Evolutionary conservation across 2,329 filamentous ascomycete genomes (phyloP).

Genomic region (Pleomassaria siparia): DNA sequence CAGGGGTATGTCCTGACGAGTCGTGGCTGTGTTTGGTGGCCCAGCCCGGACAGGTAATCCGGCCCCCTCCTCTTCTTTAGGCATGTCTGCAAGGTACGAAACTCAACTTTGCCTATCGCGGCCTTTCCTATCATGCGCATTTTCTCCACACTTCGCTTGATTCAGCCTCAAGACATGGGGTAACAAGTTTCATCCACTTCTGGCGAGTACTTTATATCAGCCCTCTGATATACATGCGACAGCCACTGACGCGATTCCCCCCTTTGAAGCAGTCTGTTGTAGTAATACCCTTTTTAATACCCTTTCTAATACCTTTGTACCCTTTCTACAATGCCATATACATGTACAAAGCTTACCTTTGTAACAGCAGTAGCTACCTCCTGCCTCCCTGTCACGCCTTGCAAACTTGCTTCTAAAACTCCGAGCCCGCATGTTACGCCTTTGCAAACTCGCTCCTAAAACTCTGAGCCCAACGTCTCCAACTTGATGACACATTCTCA

Average conservation of each 20-base stretch:
- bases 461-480: not conserved
- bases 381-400: too few relatives aligned
- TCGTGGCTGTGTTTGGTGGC: not conserved
- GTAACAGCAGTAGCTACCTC: too few relatives aligned
- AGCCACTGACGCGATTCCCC: not conserved
- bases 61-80: not conserved
- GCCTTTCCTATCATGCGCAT: not conserved
- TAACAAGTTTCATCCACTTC: conserved; percentile 1
- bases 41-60: not conserved
- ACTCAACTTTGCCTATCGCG: not conserved
- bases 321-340: too few relatives aligned
- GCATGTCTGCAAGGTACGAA: conserved; percentile 1
- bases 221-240: not conserved
- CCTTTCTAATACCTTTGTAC: not conserved
- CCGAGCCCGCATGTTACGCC: too few relatives aligned
- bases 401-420: too few relatives aligned
- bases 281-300: not conserved
- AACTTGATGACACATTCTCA: too few relatives aligned
- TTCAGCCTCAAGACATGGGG: not conserved
- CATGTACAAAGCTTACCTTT: too few relatives aligned
- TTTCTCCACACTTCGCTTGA: conserved; percentile 1
- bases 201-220: conserved; percentile 1
- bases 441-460: too few relatives aligned
- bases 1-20: not conserved
- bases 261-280: not conserved